A percentile compares a stretch with the other conserved stretches of the same genome.
These are phyloP conservation scores for Draba incana DNA, from an alignment of 345 rosid genomes.

Conservation along the genomic window DNA sequence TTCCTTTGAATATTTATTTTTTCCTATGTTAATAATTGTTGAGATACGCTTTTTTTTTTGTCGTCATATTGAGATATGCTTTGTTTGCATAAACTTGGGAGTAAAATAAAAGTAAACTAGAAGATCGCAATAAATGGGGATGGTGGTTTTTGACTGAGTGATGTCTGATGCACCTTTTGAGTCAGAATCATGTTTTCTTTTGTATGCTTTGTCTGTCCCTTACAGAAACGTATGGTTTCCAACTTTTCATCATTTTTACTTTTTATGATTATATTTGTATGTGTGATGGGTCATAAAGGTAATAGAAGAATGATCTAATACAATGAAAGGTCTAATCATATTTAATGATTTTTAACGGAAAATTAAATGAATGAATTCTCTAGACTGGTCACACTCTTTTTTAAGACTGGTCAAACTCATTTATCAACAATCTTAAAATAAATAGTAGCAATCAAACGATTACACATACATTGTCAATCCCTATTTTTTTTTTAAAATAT, in stretches of 20 bases:
- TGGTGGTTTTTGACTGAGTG: slow-evolving; percentile 35
- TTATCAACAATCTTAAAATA: slow-evolving; percentile 32
- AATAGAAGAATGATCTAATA: slow-evolving; percentile 30
- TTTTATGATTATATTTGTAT: slow-evolving; percentile 6
- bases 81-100: slow-evolving; percentile 5
- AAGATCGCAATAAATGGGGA: slow-evolving; percentile 34
- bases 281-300: slow-evolving; percentile 19
- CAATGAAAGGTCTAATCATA: slow-evolving; percentile 35
- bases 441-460: slow-evolving; percentile 23
- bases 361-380: slow-evolving; percentile 15
- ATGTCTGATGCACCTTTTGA: slow-evolving; percentile 25
- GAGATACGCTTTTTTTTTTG: not conserved
- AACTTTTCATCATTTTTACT: slow-evolving; percentile 34
- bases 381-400: slow-evolving; percentile 26
- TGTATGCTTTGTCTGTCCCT: slow-evolving; percentile 36
- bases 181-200: slow-evolving; percentile 37
- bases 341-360: slow-evolving; percentile 23
- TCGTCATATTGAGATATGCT: no score
- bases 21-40: slow-evolving; percentile 1
- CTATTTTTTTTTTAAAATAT: no score
- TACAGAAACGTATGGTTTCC: slow-evolving; percentile 36
- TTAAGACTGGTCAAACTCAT: slow-evolving; percentile 27
- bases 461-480: slow-evolving; percentile 24
- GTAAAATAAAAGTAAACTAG: slow-evolving; percentile 12
- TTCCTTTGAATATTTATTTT: slow-evolving; percentile 1